phyloP scores from a whole-genome alignment of 73 alveolate species.

The Tetrahymena elliotti region DNA sequence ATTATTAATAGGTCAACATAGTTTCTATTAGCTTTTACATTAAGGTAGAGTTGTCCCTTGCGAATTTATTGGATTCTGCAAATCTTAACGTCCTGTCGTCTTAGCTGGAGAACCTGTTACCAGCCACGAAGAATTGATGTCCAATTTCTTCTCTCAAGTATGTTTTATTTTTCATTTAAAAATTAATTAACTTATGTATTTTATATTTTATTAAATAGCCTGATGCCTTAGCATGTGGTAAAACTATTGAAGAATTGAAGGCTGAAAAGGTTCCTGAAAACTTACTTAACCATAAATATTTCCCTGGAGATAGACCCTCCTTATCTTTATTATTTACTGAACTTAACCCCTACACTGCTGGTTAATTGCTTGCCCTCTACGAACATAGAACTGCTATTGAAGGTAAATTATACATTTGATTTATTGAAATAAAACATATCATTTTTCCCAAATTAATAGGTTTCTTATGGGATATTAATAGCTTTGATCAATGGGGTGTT shows the following conservation, averaged over 20 bases:
- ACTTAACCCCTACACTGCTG: constrained; percentile 48
- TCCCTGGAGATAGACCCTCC: constrained; percentile 70
- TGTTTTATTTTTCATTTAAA: background rate
- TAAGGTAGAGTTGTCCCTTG: constrained; percentile 65
- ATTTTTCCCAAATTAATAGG: background rate
- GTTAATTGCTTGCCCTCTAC: constrained; percentile 57
- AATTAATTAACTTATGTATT: background rate
- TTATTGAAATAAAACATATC: background rate
- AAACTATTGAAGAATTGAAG: constrained; percentile 46
- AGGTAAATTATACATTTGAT: background rate
- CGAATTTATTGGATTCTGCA: constrained; percentile 63
- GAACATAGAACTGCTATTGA: constrained; percentile 73
- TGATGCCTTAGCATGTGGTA: constrained; percentile 78
- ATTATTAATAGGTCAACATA: constrained; percentile 52
- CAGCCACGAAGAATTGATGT: constrained; percentile 70
- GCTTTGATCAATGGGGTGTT: constrained; percentile 75
- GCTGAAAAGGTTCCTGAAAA: constrained; percentile 58
- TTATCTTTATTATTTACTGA: constrained; percentile 38
- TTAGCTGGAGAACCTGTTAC: constrained; percentile 52
- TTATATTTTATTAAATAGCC: constrained; percentile 7
- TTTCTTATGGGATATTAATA: constrained; percentile 50
- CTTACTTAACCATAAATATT: constrained; percentile 44
- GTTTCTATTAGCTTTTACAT: constrained; percentile 65
- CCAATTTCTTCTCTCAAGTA: constrained; percentile 66
- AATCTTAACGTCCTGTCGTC: constrained; percentile 46